Base-by-base conservation (phyloP, 169 alveolate genomes). In the Plasmodium gallinaceum region DNA sequence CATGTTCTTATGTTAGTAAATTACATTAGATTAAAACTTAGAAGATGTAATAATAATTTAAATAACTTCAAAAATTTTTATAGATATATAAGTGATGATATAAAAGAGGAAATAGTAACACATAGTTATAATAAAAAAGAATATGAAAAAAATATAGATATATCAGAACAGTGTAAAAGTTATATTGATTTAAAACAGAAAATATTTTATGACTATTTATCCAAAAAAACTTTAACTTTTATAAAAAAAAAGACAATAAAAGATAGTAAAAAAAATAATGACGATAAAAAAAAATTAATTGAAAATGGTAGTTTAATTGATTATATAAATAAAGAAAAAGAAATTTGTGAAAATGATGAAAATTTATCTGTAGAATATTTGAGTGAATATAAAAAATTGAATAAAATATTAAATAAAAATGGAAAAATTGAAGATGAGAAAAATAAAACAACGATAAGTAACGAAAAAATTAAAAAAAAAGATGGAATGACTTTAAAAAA, bases 81-180 rank as follows among this genome's bases (percentile, higher is more conserved):
- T 62, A 52, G 76, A 68, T 46, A 70, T 16, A 83, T 68, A 60
- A 24, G 72, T 69, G 88, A 70, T 12, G 52, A 86, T 24, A 39
- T 61, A 69, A 72, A 60, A 24, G 39, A 86, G 7, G 80, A 86
- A 60, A 54, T 86, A 58, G 58, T 86, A 24, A 61, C 86, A 20
- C 92, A 86, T 73, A 71, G 69, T 42, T 86, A 86, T 72, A 65
- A 32, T n/a, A 80, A 70, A 58, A 86, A 70, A 62, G 74, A 71
- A 58, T 70, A 71, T 45, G 86, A 72, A 57, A 66, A 86, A 4
- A 86, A 86, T 60, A 43, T 69, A 32, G 57, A 86, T 9, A 45
- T 70, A 57, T 86, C 39, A 46, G 75, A 86, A 39, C 51, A 61
- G 45, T 86, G 92, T 64, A 86, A 86, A 86, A 72, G 51, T 20